These are phyloP conservation scores for Podaxis pistillaris DNA, from an alignment of 768 basidiomycete genomes.

Conservation along the genomic window DNA sequence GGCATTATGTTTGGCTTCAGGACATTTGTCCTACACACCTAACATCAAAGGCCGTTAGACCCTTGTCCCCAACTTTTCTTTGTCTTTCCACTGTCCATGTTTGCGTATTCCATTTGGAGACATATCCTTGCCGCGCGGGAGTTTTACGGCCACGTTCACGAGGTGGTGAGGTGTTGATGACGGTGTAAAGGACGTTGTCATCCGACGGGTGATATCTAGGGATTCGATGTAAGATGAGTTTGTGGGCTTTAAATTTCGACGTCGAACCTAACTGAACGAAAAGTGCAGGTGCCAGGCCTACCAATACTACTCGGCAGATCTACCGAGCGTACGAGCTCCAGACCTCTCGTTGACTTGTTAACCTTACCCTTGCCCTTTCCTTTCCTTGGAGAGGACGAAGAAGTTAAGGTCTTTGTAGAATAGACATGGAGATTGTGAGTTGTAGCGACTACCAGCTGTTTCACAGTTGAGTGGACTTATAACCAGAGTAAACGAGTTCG, in stretches of 20 bases:
- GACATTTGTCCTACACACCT: slow-evolving; percentile 50
- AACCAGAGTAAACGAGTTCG: slow-evolving; percentile 18
- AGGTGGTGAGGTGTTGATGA: slow-evolving; percentile 67
- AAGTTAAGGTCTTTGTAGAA: slow-evolving; percentile 28
- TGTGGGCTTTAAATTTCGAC: not conserved
- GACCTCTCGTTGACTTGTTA: slow-evolving; percentile 19
- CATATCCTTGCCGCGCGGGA: slow-evolving; percentile 56
- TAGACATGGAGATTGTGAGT: slow-evolving; percentile 67
- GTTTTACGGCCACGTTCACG: slow-evolving; percentile 54
- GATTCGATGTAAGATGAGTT: not conserved
- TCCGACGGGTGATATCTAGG: slow-evolving; percentile 57
- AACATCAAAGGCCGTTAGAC: slow-evolving; percentile 84
- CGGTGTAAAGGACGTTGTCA: slow-evolving; percentile 58
- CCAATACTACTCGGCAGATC: slow-evolving; percentile 52
- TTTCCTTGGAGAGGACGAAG: slow-evolving; percentile 28
- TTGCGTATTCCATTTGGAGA: slow-evolving; percentile 71
- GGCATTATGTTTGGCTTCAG: not conserved
- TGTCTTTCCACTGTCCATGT: slow-evolving; percentile 66
- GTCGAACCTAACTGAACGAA: slow-evolving; percentile 61
- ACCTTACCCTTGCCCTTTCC: slow-evolving; percentile 40
- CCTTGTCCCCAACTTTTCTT: slow-evolving; percentile 74
- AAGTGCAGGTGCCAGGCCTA: slow-evolving; percentile 47
- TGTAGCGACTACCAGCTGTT: slow-evolving; percentile 65
- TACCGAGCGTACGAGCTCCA: slow-evolving; percentile 49
- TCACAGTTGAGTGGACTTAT: not conserved